These are phyloP conservation scores for Clavariopsis aquatica DNA, from an alignment of 495 filamentous ascomycete genomes.

Conservation along the genomic window DNA sequence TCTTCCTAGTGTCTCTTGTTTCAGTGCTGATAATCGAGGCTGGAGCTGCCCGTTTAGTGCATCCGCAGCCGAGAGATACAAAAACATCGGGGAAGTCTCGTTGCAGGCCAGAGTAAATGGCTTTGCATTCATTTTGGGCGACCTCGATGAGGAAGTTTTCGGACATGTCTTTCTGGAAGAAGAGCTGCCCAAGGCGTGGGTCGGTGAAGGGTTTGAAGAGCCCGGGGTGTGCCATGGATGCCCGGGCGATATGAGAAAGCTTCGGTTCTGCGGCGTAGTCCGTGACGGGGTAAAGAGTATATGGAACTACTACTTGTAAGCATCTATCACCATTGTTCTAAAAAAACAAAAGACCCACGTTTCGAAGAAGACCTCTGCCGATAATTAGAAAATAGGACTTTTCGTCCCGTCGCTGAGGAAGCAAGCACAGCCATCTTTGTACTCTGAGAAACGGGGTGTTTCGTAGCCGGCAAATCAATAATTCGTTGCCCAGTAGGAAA, in stretches of 20 bases:
- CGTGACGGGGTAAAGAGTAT: slow-evolving; percentile 21
- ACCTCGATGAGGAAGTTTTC: slow-evolving; percentile 17
- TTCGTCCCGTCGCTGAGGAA: slow-evolving; percentile 16
- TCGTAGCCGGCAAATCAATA: background rate
- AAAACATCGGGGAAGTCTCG: slow-evolving; percentile 20
- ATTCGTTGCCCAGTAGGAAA: slow-evolving; percentile 18
- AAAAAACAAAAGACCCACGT: slow-evolving; percentile 3
- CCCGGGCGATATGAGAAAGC: slow-evolving; percentile 13
- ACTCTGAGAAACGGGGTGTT: slow-evolving; percentile 17
- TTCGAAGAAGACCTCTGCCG: slow-evolving; percentile 2
- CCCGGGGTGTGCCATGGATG: slow-evolving; percentile 19
- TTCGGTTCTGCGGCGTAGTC: slow-evolving; percentile 9
- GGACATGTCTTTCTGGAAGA: slow-evolving; percentile 12
- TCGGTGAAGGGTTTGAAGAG: slow-evolving; percentile 27
- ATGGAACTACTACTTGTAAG: slow-evolving; percentile 12
- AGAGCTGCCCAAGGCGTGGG: slow-evolving; percentile 14
- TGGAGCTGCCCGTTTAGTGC: background rate
- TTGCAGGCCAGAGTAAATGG: slow-evolving; percentile 9
- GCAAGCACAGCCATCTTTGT: slow-evolving; percentile 17
- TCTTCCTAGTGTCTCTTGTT: slow-evolving; percentile 6
- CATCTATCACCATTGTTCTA: background rate
- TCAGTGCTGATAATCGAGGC: slow-evolving; percentile 16
- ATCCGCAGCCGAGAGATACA: slow-evolving; percentile 24
- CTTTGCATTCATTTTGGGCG: slow-evolving; percentile 21
- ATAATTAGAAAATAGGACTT: slow-evolving; percentile 25